Conservation (phyloP, 2,329 filamentous ascomycete species). For the Pleoardoris graminearum region DNA sequence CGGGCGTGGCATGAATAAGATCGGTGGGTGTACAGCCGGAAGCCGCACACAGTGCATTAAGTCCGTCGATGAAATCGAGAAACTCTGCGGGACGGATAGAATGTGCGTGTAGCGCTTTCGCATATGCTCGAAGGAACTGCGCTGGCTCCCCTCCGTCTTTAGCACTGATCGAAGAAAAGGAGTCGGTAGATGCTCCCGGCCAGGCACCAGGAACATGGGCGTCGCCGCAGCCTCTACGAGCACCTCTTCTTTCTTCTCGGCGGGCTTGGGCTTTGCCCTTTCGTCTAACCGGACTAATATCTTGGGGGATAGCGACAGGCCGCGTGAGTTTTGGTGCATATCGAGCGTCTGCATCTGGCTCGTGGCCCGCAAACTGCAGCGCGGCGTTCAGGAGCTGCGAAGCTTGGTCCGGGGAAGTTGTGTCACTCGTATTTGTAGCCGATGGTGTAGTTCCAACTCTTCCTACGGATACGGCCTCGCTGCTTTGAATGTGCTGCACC, state of each 20-base stretch:
- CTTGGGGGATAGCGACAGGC: conserved; percentile 32
- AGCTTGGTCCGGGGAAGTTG: conserved; percentile 10
- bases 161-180: background rate
- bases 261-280: conserved; percentile 3
- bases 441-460: conserved; percentile 17
- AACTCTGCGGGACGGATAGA: conserved; percentile 36
- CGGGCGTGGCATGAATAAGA: conserved; percentile 5
- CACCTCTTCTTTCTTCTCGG: conserved; percentile 5
- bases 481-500: conserved; percentile 12
- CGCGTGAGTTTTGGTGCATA: conserved; percentile 31
- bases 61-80: conserved; percentile 37
- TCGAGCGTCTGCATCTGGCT: conserved; percentile 27
- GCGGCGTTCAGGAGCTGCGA: conserved; percentile 24
- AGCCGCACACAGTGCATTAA: conserved; percentile 33
- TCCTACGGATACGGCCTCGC: conserved; percentile 29
- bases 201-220: conserved; percentile 14
- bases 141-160: conserved; percentile 14
- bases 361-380: conserved; percentile 31
- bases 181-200: conserved; percentile 15
- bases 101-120: conserved; percentile 33
- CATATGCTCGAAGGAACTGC: conserved; percentile 36
- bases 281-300: background rate
- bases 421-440: conserved; percentile 1
- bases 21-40: conserved; percentile 11
- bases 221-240: background rate